Evolutionary conservation across 2,329 filamentous ascomycete genomes (phyloP).

Genomic region (Exutisphaerella laricina): DNA sequence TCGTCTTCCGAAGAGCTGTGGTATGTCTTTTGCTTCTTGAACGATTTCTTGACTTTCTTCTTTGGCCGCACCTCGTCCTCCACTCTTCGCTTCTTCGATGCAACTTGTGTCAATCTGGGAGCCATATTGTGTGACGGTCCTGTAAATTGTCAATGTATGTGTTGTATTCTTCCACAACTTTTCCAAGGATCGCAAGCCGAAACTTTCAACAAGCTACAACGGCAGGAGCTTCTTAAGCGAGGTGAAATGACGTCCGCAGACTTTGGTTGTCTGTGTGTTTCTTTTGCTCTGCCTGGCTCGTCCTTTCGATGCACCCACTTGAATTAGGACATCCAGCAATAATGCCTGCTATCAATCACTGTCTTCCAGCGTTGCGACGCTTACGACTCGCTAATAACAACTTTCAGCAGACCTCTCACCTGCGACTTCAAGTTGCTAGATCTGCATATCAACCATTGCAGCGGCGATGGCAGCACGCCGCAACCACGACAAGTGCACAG

Average conservation of each 20-base stretch:
- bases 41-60: constrained; percentile 48
- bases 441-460: constrained; percentile 20
- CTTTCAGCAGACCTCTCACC: constrained; percentile 27
- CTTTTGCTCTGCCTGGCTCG: neutral
- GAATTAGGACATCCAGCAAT: no score
- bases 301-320: no score
- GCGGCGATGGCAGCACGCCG: constrained; percentile 28
- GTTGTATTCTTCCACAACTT: neutral
- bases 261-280: constrained; percentile 2
- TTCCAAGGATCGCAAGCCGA: neutral
- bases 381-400: constrained; percentile 29
- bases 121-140: no score
- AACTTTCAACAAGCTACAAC: neutral
- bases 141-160: no score
- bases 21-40: constrained; percentile 59
- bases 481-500: constrained; percentile 30
- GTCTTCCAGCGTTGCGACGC: constrained; percentile 28
- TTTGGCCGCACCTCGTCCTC: constrained; percentile 54
- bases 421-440: constrained; percentile 16
- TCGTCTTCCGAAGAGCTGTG: constrained; percentile 59
- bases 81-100: constrained; percentile 44
- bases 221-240: neutral
- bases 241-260: neutral
- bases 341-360: constrained; percentile 26
- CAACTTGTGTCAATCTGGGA: constrained; percentile 17